These are phyloP conservation scores for Colletotrichum musicola DNA, from an alignment of 2,329 filamentous ascomycete genomes.

Conservation along the genomic window DNA sequence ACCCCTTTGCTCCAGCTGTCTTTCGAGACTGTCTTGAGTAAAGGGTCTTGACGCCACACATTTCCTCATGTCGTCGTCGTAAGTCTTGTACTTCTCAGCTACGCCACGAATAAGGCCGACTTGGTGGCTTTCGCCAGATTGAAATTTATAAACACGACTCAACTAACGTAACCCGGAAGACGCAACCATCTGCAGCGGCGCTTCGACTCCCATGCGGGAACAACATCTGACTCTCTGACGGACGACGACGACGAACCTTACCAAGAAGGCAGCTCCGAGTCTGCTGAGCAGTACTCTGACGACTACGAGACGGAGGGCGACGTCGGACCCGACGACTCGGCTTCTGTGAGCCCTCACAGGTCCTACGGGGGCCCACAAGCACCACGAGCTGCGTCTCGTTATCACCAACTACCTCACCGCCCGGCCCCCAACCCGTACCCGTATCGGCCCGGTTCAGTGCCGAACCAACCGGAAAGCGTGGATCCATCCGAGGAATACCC, in stretches of 20 bases:
- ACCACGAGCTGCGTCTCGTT: slow-evolving; percentile 39
- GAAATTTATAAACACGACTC: slow-evolving; percentile 39
- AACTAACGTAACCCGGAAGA: slow-evolving; percentile 39
- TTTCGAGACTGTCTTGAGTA: slow-evolving; percentile 61
- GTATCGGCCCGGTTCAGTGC: slow-evolving; percentile 58
- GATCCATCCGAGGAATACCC: slow-evolving; percentile 75
- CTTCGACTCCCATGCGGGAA: slow-evolving; percentile 32
- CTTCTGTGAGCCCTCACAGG: slow-evolving; percentile 59
- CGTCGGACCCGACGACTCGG: slow-evolving; percentile 66
- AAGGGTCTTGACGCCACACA: slow-evolving; percentile 52
- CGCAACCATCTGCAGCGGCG: slow-evolving; percentile 34
- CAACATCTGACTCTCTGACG: slow-evolving; percentile 51
- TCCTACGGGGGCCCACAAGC: slow-evolving; percentile 36
- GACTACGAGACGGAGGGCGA: slow-evolving; percentile 56
- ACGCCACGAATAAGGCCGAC: slow-evolving; percentile 36
- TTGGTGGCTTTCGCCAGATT: slow-evolving; percentile 23
- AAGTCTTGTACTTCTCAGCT: slow-evolving; percentile 43
- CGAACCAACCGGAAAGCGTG: slow-evolving; percentile 70
- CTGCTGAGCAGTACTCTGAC: slow-evolving; percentile 46
- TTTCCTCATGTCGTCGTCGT: slow-evolving; percentile 56
- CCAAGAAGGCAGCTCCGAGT: slow-evolving; percentile 47
- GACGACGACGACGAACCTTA: slow-evolving; percentile 55
- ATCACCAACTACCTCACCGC: slow-evolving; percentile 45
- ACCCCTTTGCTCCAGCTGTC: slow-evolving; percentile 61
- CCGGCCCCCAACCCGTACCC: slow-evolving; percentile 47